Conservation (phyloP, 1,284 basidiomycete species). For the Ceratobasidium sp. region DNA sequence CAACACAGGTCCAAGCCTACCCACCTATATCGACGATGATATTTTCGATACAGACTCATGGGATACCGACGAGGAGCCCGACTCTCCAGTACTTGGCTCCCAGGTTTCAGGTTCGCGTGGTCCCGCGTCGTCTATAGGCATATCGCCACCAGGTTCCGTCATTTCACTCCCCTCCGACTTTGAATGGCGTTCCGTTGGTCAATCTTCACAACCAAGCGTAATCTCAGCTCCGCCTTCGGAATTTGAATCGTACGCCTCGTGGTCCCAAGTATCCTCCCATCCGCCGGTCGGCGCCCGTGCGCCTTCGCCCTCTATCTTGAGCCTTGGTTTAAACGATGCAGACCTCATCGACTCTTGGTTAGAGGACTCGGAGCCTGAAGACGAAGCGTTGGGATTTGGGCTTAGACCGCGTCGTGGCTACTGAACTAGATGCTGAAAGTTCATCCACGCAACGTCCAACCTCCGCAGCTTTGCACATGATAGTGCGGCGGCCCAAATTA, state of each 20-base stretch:
- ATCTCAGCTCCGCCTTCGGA: not conserved
- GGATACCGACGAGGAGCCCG: not conserved
- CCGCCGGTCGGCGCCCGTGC: not conserved
- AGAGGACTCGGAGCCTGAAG: not conserved
- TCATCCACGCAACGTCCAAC: too few species aligned
- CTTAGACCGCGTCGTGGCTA: too few species aligned
- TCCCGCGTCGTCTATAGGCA: slow-evolving; percentile 6
- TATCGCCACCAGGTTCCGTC: slow-evolving; percentile 17
- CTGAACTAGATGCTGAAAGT: too few species aligned
- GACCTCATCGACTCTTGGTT: not conserved
- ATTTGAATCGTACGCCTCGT: not conserved
- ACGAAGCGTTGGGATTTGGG: too few species aligned
- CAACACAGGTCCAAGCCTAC: not conserved
- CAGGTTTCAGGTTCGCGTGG: not conserved
- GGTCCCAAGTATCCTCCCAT: not conserved
- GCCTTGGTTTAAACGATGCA: not conserved
- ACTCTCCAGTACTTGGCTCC: not conserved
- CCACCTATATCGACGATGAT: not conserved
- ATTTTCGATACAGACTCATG: not conserved
- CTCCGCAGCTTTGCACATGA: too few species aligned
- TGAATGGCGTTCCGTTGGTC: slow-evolving; percentile 12
- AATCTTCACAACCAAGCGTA: slow-evolving; percentile 1
- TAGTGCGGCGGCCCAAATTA: too few species aligned
- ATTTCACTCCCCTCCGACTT: slow-evolving; percentile 21
- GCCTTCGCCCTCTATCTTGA: slow-evolving; percentile 4